Conservation (phyloP, 2,329 filamentous ascomycete genomes). For the Myriosclerotinia duriaeana region DNA sequence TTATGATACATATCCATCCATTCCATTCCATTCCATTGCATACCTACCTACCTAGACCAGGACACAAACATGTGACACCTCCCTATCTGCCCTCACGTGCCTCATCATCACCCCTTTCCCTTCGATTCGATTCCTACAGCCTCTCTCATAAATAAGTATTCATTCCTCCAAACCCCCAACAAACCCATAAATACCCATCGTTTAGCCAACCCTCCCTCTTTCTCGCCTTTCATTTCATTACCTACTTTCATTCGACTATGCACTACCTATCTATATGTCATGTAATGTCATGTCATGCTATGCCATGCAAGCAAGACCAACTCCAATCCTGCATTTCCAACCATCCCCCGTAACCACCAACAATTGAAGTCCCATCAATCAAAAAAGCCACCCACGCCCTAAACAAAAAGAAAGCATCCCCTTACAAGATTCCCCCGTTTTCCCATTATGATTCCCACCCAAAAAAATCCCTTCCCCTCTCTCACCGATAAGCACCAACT, state of each 20-base stretch:
- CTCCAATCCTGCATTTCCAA: conserved; percentile 7
- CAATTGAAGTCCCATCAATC: not conserved
- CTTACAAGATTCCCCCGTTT: not conserved
- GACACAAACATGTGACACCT: conserved; percentile 2
- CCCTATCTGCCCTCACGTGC: not conserved
- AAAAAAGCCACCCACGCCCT: not conserved
- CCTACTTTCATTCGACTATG: not conserved
- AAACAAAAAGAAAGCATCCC: not conserved
- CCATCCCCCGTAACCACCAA: conserved; percentile 15
- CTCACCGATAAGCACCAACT: not conserved
- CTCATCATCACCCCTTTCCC: not conserved
- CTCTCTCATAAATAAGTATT: conserved; percentile 1
- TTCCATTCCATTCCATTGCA: not conserved
- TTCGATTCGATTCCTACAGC: not conserved
- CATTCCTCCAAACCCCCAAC: not conserved
- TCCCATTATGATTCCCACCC: not conserved
- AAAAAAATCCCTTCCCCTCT: not conserved
- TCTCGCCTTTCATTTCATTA: not conserved
- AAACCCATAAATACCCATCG: not conserved
- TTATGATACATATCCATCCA: conserved; percentile 13
- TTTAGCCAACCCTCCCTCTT: not conserved
- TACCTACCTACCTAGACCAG: not conserved
- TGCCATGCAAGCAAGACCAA: conserved; percentile 19
- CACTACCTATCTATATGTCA: not conserved
- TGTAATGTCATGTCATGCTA: conserved; percentile 1